phyloP scores from a whole-genome alignment of 768 basidiomycete genomes.

The Cystobasidium tubakii region DNA sequence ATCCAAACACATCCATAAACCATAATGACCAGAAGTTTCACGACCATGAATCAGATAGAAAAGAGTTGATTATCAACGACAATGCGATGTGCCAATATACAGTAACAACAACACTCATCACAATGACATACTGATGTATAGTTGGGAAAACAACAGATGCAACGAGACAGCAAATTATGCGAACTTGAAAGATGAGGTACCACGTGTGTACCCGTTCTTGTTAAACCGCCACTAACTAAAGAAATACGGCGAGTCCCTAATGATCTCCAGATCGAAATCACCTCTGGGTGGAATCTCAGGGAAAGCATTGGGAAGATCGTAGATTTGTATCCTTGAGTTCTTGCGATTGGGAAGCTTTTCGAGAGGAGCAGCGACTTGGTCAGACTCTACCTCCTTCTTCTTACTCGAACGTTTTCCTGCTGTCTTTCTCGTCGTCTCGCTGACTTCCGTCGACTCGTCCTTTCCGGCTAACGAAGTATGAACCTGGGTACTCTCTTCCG shows the following conservation, averaged over 20 bases:
- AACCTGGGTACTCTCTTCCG: not conserved
- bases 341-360: not conserved
- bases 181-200: too few species aligned
- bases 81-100: too few species aligned
- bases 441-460: not conserved
- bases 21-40: too few species aligned
- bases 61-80: too few species aligned
- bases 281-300: conserved; percentile 19
- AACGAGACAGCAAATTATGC: too few species aligned
- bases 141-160: too few species aligned
- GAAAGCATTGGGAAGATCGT: conserved; percentile 1
- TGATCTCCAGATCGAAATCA: conserved; percentile 21
- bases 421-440: not conserved
- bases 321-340: not conserved
- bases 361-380: not conserved
- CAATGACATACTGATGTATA: too few species aligned
- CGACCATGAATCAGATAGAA: too few species aligned
- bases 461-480: not conserved
- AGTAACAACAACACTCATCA: too few species aligned
- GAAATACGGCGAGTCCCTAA: conserved; percentile 29
- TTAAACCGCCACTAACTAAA: conserved; percentile 12
- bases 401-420: not conserved
- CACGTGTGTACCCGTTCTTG: too few species aligned
- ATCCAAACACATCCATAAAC: too few species aligned
- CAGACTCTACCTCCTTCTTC: not conserved